Conservation (phyloP, 2,329 filamentous ascomycete genomes). For the Alternaria viburni region DNA sequence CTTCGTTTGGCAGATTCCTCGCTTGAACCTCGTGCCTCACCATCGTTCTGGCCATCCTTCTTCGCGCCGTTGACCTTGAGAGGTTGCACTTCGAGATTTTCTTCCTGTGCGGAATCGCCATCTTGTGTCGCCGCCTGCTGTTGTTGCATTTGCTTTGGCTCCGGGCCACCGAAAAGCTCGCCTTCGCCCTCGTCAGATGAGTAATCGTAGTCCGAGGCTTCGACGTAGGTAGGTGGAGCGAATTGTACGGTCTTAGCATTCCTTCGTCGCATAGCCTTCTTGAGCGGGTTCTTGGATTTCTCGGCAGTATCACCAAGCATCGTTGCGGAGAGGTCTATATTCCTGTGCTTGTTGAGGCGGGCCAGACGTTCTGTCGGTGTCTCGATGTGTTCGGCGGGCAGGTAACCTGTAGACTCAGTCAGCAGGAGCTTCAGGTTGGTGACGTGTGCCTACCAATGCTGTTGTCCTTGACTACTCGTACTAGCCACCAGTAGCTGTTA, state of each 20-base stretch:
- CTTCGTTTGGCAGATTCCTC: conserved; percentile 50
- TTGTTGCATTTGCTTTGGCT: conserved; percentile 37
- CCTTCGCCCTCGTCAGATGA: conserved; percentile 76
- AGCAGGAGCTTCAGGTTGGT: background rate
- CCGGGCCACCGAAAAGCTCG: conserved; percentile 45
- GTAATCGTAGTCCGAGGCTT: conserved; percentile 86
- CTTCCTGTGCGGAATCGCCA: conserved; percentile 53
- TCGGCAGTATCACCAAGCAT: conserved; percentile 77
- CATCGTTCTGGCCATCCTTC: conserved; percentile 34
- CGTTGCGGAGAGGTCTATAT: conserved; percentile 82
- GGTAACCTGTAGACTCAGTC: conserved; percentile 72
- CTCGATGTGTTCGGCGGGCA: conserved; percentile 97
- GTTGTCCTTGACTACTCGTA: conserved; percentile 94
- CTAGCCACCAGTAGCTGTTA: conserved; percentile 99
- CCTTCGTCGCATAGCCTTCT: conserved; percentile 79
- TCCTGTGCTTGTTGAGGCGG: conserved; percentile 94
- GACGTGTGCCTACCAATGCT: conserved; percentile 72
- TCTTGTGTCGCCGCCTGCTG: conserved; percentile 30
- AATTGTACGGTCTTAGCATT: conserved; percentile 90
- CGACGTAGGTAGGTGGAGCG: conserved; percentile 81
- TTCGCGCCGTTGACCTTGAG: conserved; percentile 45
- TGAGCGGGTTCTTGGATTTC: conserved; percentile 82
- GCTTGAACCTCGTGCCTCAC: conserved; percentile 34
- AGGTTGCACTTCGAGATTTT: conserved; percentile 45
- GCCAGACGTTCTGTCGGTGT: conserved; percentile 94